Base-by-base conservation (phyloP, 768 basidiomycete species). In the Steccherinum ochraceum region DNA sequence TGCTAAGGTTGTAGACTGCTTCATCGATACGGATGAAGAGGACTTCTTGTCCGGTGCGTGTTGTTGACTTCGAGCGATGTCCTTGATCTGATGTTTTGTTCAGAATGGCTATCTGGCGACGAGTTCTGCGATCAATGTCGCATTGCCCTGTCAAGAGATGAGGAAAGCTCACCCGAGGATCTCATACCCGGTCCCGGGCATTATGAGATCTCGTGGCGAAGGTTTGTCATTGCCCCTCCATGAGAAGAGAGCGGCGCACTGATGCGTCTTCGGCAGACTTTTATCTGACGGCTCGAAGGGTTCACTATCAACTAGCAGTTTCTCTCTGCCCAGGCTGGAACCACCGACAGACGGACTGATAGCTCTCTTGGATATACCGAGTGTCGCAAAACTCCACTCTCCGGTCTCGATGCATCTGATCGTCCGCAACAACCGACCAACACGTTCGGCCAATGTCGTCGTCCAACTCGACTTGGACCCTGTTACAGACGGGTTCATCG, bases 381-480 rank as follows among this genome's bases (percentile, higher is more conserved):
- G 86, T 0, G 72, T 67, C 2, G 85, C 83, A 7, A 76, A 66
- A 35, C 72, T 93, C 3, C 91, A 93, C 60, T 61, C 67, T 1
- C 81, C 84, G 0, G 64, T 83, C 16, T 63, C 73, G 2, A 72
- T 91, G 24, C 67, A 73, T 46, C 64, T 86, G 46, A 76, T 70
- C 54, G 65, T 88, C 52, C 80, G 92, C 61, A 90, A 90, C 64
- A 68, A 78, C 50, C 76, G 84, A 52, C 72, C 77, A 2, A 70
- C 71, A 5, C 77, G 82, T 27, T 79, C 89, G 2, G 85, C 86
- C 0, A 83, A 83, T 55, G 66, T 94, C 26, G 72, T 79, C 11
- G 74, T 93, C 7, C 79, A 84, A 26, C 73, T 93, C 24, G 92
- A 95, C 49, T 74, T 81, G 1, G 83, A 85, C 53, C 56, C 69